Evolutionary conservation across 352 stramenopile genomes (phyloP), one percentile per base, ranked within the genome.

Genomic region (Phytophthora hibernalis): DNA sequence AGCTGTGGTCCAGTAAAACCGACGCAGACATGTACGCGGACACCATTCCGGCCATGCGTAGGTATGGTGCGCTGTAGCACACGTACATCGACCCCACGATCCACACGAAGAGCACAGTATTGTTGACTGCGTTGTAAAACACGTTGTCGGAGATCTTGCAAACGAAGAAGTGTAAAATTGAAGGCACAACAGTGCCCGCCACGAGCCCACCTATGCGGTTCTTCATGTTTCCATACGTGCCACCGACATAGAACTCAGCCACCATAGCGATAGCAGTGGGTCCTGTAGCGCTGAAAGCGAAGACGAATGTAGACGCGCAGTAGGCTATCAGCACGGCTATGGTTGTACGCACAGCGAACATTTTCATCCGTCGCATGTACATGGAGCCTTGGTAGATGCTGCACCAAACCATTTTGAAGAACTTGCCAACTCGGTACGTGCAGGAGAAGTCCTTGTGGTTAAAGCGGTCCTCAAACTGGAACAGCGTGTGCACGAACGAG

Each of bases 141-240:
- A 65, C 37, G n/a, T 68, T 62, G 50, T 61, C 75, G 2, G 61
- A 67, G 26, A 72, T 63, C 28, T 86, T 90, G 68, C 79, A 90
- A 24, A 91, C 72, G 61, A 92, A 93, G 57, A 89, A 91, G 61
- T 82, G 78, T 57, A 90, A 70, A 33, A 92, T 82, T 8, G 83
- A 92, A 12, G 85, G 85, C 47, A 93, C 68, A 0, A 93, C 84
- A 2, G 73, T 90, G 28, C 85, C 85, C 24, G 85, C 85, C 11
- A 93, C 76, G 8, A 93, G 71, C 3, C 85, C 85, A 15, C 65
- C 78, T 15, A 93, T 63, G 33, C 85, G 85, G 33, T 92, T 91
- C 31, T 75, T 72, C 20, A 79, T 93, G 47, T 79, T 83, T 26
- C 82, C 72, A 58, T 85, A 93, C n/a, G 83, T 90, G 9, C 82